Evolutionary conservation across 371 early-diverging fungal species (phyloP), one percentile per base, ranked within the genome.

Genomic region (Apophysomyces variabilis): DNA sequence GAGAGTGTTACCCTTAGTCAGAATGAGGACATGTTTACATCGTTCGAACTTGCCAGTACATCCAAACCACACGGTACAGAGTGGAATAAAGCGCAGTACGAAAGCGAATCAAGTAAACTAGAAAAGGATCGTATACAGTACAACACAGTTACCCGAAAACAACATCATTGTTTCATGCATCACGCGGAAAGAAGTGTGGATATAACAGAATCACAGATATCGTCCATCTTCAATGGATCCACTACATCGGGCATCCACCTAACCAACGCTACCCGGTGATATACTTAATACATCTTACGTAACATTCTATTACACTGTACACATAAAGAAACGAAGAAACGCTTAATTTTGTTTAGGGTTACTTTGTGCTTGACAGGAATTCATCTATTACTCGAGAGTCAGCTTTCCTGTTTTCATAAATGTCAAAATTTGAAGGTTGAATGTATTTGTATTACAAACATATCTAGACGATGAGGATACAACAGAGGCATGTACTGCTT

Each of bases 41-140:
- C 18, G n/a, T 46, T 38, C 14, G 36, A 44, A 47, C 38, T 26
- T 13, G 9, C 38, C 46, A 13, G 14, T 37, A 11, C n/a, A 35
- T 57, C 63, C 50, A 62, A 56, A 38, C 36, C 16, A 43, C 39
- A 0, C 6, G 35, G 13, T 13, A 32, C 35, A 50, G 45, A 35
- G 57, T 38, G 45, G 35, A 38, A 11, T 26, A 26, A 26, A 9
- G 38, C 57, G 39, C 39, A 50, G 32, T 26, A 11, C 4, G 21
- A 50, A 16, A 50, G 21, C 8, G 9, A 11, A 7, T 21, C 21
- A 11, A 50, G 54, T 21, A 50, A 50, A 9, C 6, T 72, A 14
- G 78, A 77, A 43, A 66, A 75, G 37, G 78, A 77, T 21, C 68
- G 62, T 43, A n/a, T 64, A 38, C 46, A 68, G 21, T 77, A 77